A percentile compares a stretch with the other conserved stretches of the same genome.
Conservation (phyloP, 805 yeast species). For the Myxozyma vanderwaltii region DNA sequence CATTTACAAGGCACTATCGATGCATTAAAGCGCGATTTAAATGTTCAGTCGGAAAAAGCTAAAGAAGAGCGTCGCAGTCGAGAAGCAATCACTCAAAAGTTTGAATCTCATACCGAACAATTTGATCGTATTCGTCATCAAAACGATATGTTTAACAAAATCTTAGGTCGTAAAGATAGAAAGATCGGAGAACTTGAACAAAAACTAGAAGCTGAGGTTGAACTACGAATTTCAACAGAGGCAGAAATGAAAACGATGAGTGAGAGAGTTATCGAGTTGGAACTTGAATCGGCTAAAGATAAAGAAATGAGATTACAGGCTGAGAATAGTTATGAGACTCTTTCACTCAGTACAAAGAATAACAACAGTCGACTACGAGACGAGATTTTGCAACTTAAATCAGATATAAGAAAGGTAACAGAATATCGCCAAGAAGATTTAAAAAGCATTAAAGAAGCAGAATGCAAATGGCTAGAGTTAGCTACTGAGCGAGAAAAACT, state of each 20-base stretch:
- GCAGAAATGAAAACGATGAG: slow-evolving; percentile 10
- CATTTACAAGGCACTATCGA: slow-evolving; percentile 54
- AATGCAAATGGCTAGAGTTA: neutral
- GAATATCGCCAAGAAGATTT: slow-evolving; percentile 14
- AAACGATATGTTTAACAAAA: slow-evolving; percentile 69
- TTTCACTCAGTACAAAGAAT: slow-evolving; percentile 16
- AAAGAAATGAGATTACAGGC: slow-evolving; percentile 22
- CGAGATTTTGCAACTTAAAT: slow-evolving; percentile 9
- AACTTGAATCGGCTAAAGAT: slow-evolving; percentile 18
- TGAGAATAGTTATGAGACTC: slow-evolving; percentile 21
- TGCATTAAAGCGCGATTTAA: slow-evolving; percentile 54
- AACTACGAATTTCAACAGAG: neutral
- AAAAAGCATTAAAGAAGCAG: neutral
- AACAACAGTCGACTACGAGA: slow-evolving; percentile 13
- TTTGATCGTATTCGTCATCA: slow-evolving; percentile 59
- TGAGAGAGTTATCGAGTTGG: slow-evolving; percentile 10
- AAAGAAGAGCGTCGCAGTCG: slow-evolving; percentile 57
- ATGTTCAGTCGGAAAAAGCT: slow-evolving; percentile 45
- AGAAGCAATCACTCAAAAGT: slow-evolving; percentile 51
- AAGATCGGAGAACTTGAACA: slow-evolving; percentile 66
- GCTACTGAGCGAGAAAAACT: slow-evolving; percentile 12
- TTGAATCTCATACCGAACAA: slow-evolving; percentile 62
- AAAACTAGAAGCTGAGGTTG: slow-evolving; percentile 42
- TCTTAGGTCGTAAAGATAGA: slow-evolving; percentile 70
- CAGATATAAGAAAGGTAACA: slow-evolving; percentile 13